Conservation (phyloP, 306 rosid species). For the Casuarina glauca region DNA sequence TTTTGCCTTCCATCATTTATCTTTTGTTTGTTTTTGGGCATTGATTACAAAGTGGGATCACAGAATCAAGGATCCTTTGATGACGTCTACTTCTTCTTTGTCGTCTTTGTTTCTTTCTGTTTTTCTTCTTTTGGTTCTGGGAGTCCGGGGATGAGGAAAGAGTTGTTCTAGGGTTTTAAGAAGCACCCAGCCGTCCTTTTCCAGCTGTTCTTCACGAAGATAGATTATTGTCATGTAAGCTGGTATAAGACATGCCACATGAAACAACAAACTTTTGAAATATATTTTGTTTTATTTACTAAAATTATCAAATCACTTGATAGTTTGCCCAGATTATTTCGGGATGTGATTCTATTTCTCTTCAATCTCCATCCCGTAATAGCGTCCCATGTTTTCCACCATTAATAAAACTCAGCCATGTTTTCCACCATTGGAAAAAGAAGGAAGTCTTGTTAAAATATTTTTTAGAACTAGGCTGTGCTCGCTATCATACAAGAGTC, state of each 20-base stretch:
- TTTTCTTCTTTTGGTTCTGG: background rate
- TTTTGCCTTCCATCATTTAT: background rate
- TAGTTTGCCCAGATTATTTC: background rate
- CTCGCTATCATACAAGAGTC: background rate
- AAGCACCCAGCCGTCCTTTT: background rate
- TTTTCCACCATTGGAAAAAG: background rate
- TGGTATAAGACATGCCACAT: background rate
- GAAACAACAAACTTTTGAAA: background rate
- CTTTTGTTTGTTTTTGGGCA: background rate
- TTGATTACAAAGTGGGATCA: background rate
- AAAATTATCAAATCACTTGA: background rate
- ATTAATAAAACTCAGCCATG: background rate
- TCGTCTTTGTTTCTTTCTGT: background rate
- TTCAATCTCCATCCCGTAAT: background rate
- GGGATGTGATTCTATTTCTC: background rate
- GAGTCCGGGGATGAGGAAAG: background rate
- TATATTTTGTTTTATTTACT: background rate
- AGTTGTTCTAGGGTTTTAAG: background rate
- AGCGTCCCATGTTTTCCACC: background rate
- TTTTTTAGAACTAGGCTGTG: background rate
- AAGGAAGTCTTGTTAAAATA: background rate
- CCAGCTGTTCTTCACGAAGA: background rate
- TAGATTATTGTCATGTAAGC: background rate
- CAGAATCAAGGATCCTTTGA: background rate
- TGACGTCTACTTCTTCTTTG: background rate